Evolutionary conservation across 805 yeast species (phyloP).

Genomic region (Pichia membranifaciens): DNA sequence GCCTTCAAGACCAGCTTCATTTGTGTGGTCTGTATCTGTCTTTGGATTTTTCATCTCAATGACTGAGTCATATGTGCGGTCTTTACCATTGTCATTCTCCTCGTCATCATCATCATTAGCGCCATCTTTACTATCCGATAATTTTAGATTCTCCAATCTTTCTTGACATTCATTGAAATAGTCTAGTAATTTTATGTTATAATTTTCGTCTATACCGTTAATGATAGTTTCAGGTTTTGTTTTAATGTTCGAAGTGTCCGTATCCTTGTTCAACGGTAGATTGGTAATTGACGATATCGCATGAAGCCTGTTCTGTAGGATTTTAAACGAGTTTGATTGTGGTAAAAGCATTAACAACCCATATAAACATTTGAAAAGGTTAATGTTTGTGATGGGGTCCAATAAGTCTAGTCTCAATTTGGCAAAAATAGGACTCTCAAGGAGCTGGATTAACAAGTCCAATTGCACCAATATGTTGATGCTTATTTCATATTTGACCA

Average conservation of each 20-base stretch:
- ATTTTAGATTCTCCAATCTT: slow-evolving; percentile 23
- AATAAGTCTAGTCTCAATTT: slow-evolving; percentile 80
- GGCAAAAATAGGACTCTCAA: slow-evolving; percentile 91
- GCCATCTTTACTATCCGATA: slow-evolving; percentile 4
- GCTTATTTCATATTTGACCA: slow-evolving; percentile 77
- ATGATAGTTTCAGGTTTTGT: slow-evolving; percentile 8
- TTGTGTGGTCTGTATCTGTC: no score
- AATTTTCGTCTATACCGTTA: slow-evolving; percentile 15
- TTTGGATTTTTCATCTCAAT: no score
- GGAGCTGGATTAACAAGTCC: slow-evolving; percentile 80
- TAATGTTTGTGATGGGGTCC: slow-evolving; percentile 79
- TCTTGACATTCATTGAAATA: slow-evolving; percentile 45
- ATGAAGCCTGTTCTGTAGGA: slow-evolving; percentile 68
- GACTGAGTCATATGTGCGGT: no score
- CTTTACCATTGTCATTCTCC: background rate
- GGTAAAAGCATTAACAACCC: slow-evolving; percentile 93
- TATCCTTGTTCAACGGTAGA: slow-evolving; percentile 23
- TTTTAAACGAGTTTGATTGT: slow-evolving; percentile 85
- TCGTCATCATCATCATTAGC: background rate
- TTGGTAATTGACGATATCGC: slow-evolving; percentile 42
- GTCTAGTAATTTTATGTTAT: slow-evolving; percentile 30
- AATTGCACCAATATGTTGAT: slow-evolving; percentile 77
- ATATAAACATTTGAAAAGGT: slow-evolving; percentile 77
- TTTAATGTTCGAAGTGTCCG: slow-evolving; percentile 13
- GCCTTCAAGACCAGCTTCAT: no score